Percentiles rank a stretch among this genome's conserved stretches.
Evolutionary conservation across 2,329 filamentous ascomycete genomes (phyloP).

Genomic region (Fusarium piperis): DNA sequence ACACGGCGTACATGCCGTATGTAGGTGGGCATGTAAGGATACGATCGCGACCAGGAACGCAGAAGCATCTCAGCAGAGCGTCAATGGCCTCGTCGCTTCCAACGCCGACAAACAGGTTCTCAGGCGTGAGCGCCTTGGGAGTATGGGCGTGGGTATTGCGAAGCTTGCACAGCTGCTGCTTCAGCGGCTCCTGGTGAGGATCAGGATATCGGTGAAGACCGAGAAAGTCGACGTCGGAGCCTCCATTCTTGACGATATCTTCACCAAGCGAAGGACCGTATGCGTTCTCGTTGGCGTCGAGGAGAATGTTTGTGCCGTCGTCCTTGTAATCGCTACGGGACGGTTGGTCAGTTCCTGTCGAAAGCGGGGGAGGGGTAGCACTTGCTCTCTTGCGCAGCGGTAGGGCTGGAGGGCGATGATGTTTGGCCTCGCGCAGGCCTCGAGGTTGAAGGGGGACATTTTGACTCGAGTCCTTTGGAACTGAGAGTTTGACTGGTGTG

Average conservation of each 20-base stretch:
- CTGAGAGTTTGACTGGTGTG: background rate
- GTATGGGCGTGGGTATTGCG: constrained; percentile 90
- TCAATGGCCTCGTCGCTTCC: constrained; percentile 98
- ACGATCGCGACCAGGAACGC: constrained; percentile 84
- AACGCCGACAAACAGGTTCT: constrained; percentile 92
- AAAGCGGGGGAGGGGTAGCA: constrained; percentile 35
- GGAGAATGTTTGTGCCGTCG: constrained; percentile 92
- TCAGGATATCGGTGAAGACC: constrained; percentile 95
- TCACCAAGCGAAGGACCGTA: constrained; percentile 81
- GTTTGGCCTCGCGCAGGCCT: constrained; percentile 79
- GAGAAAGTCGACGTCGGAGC: constrained; percentile 72
- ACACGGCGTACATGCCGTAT: constrained; percentile 98
- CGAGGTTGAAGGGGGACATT: constrained; percentile 75
- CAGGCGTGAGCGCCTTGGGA: constrained; percentile 74
- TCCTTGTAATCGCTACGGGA: constrained; percentile 92
- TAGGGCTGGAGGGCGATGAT: constrained; percentile 82
- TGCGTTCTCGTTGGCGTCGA: constrained; percentile 98
- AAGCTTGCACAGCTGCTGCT: constrained; percentile 85
- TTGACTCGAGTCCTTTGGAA: background rate
- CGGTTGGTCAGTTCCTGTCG: constrained; percentile 27
- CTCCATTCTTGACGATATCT: constrained; percentile 46
- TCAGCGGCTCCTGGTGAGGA: constrained; percentile 89
- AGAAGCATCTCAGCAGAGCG: constrained; percentile 92
- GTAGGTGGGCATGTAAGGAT: constrained; percentile 96
- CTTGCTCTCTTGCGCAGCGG: constrained; percentile 83